Evolutionary conservation across 2,329 filamentous ascomycete species (phyloP).

Genomic region (Monosporascus sp.): DNA sequence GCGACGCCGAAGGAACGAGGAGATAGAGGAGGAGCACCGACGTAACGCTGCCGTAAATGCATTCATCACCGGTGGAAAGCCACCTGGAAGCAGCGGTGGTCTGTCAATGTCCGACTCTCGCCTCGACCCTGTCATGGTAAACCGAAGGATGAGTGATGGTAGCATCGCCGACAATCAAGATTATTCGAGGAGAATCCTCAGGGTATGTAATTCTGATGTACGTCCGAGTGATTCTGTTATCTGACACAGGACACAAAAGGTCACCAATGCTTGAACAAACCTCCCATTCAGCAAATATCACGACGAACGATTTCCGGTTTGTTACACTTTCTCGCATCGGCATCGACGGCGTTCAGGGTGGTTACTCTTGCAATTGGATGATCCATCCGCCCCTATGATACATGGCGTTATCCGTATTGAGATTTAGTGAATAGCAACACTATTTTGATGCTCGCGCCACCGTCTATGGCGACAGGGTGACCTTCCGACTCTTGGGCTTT

Average conservation of each 20-base stretch:
- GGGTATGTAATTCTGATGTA: slow-evolving; percentile 52
- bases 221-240: background rate
- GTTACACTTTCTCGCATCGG: slow-evolving; percentile 24
- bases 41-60: slow-evolving; percentile 73
- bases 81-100: slow-evolving; percentile 56
- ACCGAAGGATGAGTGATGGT: slow-evolving; percentile 82
- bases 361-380: slow-evolving; percentile 25
- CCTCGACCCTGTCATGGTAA: slow-evolving; percentile 79
- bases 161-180: slow-evolving; percentile 97
- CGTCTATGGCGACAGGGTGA: slow-evolving; percentile 14
- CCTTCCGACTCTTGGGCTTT: slow-evolving; percentile 13
- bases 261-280: slow-evolving; percentile 27
- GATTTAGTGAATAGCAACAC: slow-evolving; percentile 20
- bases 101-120: slow-evolving; percentile 75
- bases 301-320: slow-evolving; percentile 26
- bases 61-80: slow-evolving; percentile 63
- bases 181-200: slow-evolving; percentile 90
- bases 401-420: slow-evolving; percentile 28
- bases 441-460: slow-evolving; percentile 15
- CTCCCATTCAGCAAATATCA: slow-evolving; percentile 21
- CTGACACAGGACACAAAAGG: slow-evolving; percentile 15
- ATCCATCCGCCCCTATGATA: slow-evolving; percentile 24
- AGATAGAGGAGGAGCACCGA: slow-evolving; percentile 79
- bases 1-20: slow-evolving; percentile 67
- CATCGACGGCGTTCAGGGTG: slow-evolving; percentile 30